Conservation (phyloP, 345 rosid species). For the Salix purpurea region DNA sequence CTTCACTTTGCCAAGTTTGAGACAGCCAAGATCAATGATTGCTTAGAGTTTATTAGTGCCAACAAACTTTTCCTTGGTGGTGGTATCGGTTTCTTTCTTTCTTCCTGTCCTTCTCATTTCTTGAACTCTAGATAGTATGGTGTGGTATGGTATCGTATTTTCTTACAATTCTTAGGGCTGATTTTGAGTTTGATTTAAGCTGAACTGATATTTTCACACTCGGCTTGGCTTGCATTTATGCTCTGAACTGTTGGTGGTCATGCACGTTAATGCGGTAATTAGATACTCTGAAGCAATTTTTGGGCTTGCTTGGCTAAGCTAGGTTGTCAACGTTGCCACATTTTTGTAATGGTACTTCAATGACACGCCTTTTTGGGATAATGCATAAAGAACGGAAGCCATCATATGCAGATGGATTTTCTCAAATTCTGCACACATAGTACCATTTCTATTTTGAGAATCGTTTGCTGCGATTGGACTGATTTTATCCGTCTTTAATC, state of each 20-base stretch:
- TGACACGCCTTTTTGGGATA: neutral
- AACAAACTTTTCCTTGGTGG: conserved; percentile 56
- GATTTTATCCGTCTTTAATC: neutral
- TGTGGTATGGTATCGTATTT: neutral
- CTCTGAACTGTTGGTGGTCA: neutral
- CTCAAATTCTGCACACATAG: neutral
- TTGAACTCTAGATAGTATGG: neutral
- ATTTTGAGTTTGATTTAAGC: conserved; percentile 5
- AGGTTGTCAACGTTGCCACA: neutral
- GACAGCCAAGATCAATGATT: conserved; percentile 77
- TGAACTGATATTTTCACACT: conserved; percentile 1
- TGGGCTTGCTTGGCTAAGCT: neutral
- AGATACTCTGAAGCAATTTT: neutral
- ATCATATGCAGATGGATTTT: neutral
- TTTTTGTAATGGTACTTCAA: neutral
- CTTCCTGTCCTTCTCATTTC: neutral
- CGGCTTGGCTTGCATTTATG: neutral
- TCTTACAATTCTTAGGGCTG: neutral
- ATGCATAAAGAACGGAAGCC: neutral
- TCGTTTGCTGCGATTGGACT: neutral
- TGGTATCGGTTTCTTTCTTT: conserved; percentile 34
- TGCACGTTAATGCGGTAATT: neutral
- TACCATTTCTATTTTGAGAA: neutral
- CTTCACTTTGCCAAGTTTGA: conserved; percentile 83
- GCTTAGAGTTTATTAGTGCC: conserved; percentile 64